phyloP scores from a whole-genome alignment of 2,329 filamentous ascomycete genomes.

The Dendrostoma leiphaemia region DNA sequence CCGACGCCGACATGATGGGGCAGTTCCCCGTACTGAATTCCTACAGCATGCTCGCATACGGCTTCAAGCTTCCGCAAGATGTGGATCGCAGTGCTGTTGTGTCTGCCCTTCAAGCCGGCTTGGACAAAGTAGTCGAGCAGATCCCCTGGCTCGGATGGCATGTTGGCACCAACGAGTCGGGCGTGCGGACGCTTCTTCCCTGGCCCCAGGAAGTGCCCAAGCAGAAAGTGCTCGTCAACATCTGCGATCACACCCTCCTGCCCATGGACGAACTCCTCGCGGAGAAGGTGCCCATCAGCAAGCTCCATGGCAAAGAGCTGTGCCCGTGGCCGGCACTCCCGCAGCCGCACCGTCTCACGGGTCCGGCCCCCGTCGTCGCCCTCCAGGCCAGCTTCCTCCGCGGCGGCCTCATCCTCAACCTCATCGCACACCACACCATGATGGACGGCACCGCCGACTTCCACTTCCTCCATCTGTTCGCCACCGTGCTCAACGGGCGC shows the following conservation, averaged over 20 bases:
- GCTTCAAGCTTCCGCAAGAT: neutral
- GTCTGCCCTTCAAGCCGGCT: neutral
- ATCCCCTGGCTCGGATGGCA: neutral
- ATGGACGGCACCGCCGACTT: conserved; percentile 28
- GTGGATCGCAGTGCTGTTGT: neutral
- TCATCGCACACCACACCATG: conserved; percentile 29
- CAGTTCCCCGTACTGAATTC: neutral
- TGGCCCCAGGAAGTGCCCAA: neutral
- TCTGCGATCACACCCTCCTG: neutral
- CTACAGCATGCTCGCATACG: neutral
- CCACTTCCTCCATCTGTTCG: conserved; percentile 25
- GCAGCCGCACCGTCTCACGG: neutral
- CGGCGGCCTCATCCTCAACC: conserved; percentile 27
- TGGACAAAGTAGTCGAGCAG: neutral
- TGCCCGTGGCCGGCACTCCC: neutral
- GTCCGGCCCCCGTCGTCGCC: conserved; percentile 20
- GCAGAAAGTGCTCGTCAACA: neutral
- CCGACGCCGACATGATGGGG: neutral
- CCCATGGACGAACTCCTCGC: neutral
- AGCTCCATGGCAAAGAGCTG: neutral
- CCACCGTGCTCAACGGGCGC: conserved; percentile 4
- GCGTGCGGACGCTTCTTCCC: neutral
- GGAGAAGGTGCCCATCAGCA: neutral
- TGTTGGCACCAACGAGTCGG: neutral
- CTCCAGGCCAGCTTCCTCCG: conserved; percentile 28